Evolutionary conservation across 2,329 filamentous ascomycete species (phyloP).

Genomic region (Ascochyta koolunga): DNA sequence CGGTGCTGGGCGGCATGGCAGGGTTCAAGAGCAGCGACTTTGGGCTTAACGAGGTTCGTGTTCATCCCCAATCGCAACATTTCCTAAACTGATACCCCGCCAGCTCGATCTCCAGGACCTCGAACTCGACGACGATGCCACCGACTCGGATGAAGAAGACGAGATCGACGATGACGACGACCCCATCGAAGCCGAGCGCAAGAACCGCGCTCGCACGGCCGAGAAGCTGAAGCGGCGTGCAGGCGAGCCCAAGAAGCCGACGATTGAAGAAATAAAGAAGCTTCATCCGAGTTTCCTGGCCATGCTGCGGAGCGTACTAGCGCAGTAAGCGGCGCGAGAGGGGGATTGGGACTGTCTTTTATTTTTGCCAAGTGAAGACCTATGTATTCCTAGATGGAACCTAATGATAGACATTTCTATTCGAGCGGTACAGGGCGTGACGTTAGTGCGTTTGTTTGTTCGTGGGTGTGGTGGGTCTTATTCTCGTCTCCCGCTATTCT

Average conservation of each 20-base stretch:
- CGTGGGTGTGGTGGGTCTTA: no score
- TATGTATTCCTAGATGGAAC: constrained; percentile 7
- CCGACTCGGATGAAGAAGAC: constrained; percentile 59
- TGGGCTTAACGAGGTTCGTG: constrained; percentile 75
- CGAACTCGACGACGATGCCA: constrained; percentile 71
- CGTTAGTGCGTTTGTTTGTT: no score
- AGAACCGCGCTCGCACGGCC: constrained; percentile 75
- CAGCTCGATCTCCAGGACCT: constrained; percentile 82
- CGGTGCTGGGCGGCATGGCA: constrained; percentile 44
- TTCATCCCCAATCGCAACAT: background rate
- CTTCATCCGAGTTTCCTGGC: constrained; percentile 78
- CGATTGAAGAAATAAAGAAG: constrained; percentile 78
- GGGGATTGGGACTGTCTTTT: background rate
- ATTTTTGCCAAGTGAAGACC: background rate
- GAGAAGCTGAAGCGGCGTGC: constrained; percentile 80
- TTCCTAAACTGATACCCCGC: constrained; percentile 10
- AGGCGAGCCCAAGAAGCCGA: constrained; percentile 82
- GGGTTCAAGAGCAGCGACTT: constrained; percentile 84
- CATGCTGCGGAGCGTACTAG: constrained; percentile 82
- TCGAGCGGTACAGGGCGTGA: no score
- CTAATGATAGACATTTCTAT: background rate
- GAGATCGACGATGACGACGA: constrained; percentile 79
- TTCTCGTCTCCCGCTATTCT: no score
- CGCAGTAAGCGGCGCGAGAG: constrained; percentile 46
- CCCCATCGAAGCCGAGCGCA: constrained; percentile 85